phyloP scores from a whole-genome alignment of 2,329 filamentous ascomycete genomes.

The Exophiala oligosperma region DNA sequence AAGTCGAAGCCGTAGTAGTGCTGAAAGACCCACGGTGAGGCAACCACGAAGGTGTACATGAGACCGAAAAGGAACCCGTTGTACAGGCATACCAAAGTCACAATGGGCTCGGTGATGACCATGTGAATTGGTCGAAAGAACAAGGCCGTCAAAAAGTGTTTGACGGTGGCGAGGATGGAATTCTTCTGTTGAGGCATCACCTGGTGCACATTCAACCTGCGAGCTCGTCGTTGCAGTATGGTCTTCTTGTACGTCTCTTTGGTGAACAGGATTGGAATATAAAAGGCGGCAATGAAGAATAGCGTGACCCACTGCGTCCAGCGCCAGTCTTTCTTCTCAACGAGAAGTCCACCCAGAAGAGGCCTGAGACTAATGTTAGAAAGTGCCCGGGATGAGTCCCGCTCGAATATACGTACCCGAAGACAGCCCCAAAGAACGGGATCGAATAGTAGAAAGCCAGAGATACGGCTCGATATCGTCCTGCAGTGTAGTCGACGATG shows the following conservation, averaged over 20 bases:
- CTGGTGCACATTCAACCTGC: slow-evolving; percentile 8
- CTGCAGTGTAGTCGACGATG: slow-evolving; percentile 30
- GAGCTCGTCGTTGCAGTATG: slow-evolving; percentile 24
- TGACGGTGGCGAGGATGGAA: slow-evolving; percentile 56
- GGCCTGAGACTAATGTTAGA: slow-evolving; percentile 23
- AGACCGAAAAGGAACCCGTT: slow-evolving; percentile 75
- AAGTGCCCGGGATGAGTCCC: background rate
- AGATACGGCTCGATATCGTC: slow-evolving; percentile 20
- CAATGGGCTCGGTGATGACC: slow-evolving; percentile 68
- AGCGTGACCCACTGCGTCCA: slow-evolving; percentile 38
- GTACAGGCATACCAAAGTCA: slow-evolving; percentile 68
- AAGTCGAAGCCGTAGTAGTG: slow-evolving; percentile 24
- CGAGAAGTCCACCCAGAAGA: slow-evolving; percentile 60
- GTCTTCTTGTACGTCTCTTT: slow-evolving; percentile 35
- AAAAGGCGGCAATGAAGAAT: slow-evolving; percentile 32
- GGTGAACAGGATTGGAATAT: slow-evolving; percentile 33
- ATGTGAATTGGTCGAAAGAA: slow-evolving; percentile 60
- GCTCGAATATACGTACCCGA: slow-evolving; percentile 17
- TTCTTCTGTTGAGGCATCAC: slow-evolving; percentile 41
- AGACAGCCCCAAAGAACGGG: slow-evolving; percentile 26
- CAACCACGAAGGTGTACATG: slow-evolving; percentile 81
- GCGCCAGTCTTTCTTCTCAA: slow-evolving; percentile 49
- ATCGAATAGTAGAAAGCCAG: slow-evolving; percentile 28
- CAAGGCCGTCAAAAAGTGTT: slow-evolving; percentile 38
- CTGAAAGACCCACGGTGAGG: slow-evolving; percentile 76